phyloP scores from a whole-genome alignment of 78 protist genomes.

The Dictyostelium brefeldianum region DNA sequence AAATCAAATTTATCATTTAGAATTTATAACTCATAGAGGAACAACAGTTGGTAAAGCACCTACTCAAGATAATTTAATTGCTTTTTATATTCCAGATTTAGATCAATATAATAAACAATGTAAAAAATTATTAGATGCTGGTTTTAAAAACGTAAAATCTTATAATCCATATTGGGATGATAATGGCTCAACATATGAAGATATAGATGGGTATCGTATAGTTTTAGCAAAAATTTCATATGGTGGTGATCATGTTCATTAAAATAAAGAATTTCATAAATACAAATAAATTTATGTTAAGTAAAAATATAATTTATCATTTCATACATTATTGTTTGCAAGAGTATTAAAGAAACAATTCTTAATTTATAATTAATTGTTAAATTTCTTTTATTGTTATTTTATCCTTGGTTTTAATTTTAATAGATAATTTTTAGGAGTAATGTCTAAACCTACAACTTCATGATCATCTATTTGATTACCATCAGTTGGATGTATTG shows the following conservation, averaged over 20 bases:
- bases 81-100: not conserved
- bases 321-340: no score
- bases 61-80: slow-evolving; percentile 21
- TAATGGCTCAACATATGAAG: slow-evolving; percentile 2
- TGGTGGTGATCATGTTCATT: not conserved
- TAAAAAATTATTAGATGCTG: slow-evolving; percentile 10
- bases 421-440: no score
- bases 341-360: no score
- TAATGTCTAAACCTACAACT: no score
- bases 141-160: not conserved
- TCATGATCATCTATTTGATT: no score
- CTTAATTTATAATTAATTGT: no score
- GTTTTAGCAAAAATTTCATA: slow-evolving; percentile 25
- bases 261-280: no score
- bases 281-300: no score
- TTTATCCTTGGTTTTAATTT: no score
- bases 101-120: slow-evolving; percentile 17
- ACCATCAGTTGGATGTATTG: no score
- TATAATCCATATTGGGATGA: slow-evolving; percentile 32
- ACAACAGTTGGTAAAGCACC: slow-evolving; percentile 6
- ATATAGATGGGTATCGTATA: slow-evolving; percentile 24
- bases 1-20: slow-evolving; percentile 22
- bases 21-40: slow-evolving; percentile 16
- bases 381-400: no score
- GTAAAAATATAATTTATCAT: no score